Percentiles rank a stretch among this genome's conserved stretches.
phyloP scores from a whole-genome alignment of 495 filamentous ascomycete species.

The Penicillium silybi region DNA sequence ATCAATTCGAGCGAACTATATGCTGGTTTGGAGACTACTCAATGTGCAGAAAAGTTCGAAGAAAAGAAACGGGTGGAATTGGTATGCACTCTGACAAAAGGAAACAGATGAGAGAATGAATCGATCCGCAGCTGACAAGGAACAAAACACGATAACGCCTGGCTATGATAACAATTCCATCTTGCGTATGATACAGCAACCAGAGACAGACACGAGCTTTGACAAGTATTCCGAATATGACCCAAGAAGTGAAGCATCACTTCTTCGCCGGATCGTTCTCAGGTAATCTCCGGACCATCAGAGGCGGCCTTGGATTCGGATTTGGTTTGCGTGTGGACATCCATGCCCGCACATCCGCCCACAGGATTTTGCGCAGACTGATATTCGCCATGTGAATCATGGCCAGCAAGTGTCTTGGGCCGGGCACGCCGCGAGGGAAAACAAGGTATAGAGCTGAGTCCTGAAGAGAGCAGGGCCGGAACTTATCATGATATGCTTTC shows the following conservation, averaged over 20 bases:
- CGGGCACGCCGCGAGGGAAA: slow-evolving; percentile 31
- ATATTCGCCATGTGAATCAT: slow-evolving; percentile 42
- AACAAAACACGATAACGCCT: slow-evolving; percentile 9
- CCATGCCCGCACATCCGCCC: slow-evolving; percentile 16
- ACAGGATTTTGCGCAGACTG: slow-evolving; percentile 25
- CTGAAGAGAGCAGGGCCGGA: slow-evolving; percentile 29
- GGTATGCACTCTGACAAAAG: neutral
- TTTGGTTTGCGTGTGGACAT: neutral
- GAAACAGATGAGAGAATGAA: slow-evolving; percentile 5
- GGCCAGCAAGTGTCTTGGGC: slow-evolving; percentile 29
- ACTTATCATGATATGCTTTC: slow-evolving; percentile 43
- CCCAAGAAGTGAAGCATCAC: too few relatives aligned
- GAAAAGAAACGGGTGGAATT: neutral
- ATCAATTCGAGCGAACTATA: neutral
- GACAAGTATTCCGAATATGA: too few relatives aligned
- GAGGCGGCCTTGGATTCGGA: neutral
- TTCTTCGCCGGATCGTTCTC: neutral
- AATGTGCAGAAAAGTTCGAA: neutral
- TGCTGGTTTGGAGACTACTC: neutral
- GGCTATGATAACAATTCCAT: slow-evolving; percentile 16
- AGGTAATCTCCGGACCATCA: neutral
- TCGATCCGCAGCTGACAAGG: neutral
- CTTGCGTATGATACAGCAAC: slow-evolving; percentile 11
- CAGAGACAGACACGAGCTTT: neutral
- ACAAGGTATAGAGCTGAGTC: slow-evolving; percentile 34